Base-by-base conservation (phyloP, 2,329 filamentous ascomycete genomes). In the Macrophomina pseudophaseolina region DNA sequence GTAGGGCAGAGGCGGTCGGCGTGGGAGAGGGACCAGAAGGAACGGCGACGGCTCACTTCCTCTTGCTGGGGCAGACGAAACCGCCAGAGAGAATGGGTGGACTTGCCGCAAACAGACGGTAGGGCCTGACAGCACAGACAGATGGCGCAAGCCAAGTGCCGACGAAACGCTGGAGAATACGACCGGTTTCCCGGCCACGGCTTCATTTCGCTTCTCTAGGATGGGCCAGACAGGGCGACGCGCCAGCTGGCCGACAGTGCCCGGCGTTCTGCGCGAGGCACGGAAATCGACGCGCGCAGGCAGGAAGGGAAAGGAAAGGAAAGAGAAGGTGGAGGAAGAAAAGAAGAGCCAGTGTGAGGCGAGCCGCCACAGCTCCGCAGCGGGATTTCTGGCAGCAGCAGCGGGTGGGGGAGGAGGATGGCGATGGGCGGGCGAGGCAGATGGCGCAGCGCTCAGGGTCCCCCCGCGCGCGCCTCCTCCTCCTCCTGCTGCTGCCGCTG, bases 121-220 rank as follows among this genome's bases (percentile, higher is more conserved):
- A 49, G 18, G 18, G n/a, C 46, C 11, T 38, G 16, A 3, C 44
- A 7, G 54, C 54, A 44, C 54, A 35, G 40, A 8, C 54, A 18
- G 12, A 46, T 46, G 54, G 54, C 54, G 40, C 54, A 59, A 59
- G 14, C 11, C 40, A 46, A 35, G 42, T 60, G 56, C 56, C 56
- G 56, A 30, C 46, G 42, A 9, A 44, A 44, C 42, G 12, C 42
- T 44, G 42, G 3, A 44, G 42, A 44, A 44, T 4, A 44, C 42
- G 42, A 4, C 6, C 5, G 16, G 42, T 44, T n/a, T 44, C 42
- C 42, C 14, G 40, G 42, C 9, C 56, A 48, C 38, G 54, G 54
- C 16, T 4, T 59, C 54, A 46, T 59, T 28, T 59, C 35, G 38
- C 38, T 59, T 46, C 53, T 12, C 16, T 8, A 44, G 42, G 9